phyloP scores from a whole-genome alignment of 345 rosid genomes.

The Cochlearia excelsa region DNA sequence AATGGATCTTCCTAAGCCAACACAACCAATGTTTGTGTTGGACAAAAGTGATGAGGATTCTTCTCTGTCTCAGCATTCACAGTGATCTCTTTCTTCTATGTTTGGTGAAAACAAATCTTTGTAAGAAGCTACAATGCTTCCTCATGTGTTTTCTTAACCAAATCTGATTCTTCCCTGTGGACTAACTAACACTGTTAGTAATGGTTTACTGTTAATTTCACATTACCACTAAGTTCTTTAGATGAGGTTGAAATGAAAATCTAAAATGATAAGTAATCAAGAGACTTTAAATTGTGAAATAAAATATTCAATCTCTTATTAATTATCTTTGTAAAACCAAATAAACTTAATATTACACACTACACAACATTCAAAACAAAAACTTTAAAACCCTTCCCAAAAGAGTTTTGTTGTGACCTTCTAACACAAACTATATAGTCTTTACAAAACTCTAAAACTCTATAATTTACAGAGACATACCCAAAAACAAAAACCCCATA shows the following conservation, averaged over 20 bases:
- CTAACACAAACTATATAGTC: conserved; percentile 22
- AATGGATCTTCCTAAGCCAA: conserved; percentile 31
- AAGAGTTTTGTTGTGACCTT: not conserved
- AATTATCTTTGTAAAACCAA: conserved; percentile 1
- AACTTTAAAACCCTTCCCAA: conserved; percentile 7
- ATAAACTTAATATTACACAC: conserved; percentile 13
- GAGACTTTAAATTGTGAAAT: no score
- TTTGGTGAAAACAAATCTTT: conserved; percentile 18
- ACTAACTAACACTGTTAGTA: not conserved
- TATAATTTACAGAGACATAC: conserved; percentile 27
- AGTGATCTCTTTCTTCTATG: conserved; percentile 17
- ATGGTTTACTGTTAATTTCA: no score
- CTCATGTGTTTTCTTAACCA: not conserved
- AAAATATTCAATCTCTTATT: conserved; percentile 5
- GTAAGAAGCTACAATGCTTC: conserved; percentile 17
- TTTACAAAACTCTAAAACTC: conserved; percentile 19
- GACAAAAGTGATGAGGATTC: conserved; percentile 35
- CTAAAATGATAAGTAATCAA: no score
- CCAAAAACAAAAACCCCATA: conserved; percentile 23
- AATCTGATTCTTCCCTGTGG: conserved; percentile 13
- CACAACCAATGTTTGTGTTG: conserved; percentile 30
- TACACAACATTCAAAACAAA: conserved; percentile 1
- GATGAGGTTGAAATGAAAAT: no score
- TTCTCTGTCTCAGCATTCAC: conserved; percentile 28
- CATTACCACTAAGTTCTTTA: no score